Base-by-base conservation (phyloP, 2,329 filamentous ascomycete genomes). In the Chaetomium sp. region DNA sequence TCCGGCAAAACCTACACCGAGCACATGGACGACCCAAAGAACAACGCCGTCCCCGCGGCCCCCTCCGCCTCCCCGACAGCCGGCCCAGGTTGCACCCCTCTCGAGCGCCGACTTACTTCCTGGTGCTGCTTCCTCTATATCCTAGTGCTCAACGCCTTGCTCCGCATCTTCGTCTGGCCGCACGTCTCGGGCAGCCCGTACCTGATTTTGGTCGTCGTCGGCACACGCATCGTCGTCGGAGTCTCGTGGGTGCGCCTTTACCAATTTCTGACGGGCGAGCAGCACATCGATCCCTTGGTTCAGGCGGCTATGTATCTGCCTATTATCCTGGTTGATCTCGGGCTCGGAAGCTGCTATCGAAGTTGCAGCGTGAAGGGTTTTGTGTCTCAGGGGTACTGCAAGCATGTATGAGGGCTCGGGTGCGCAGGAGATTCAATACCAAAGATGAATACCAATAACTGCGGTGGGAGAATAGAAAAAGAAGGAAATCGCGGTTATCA, bases 221-320 rank as follows among this genome's bases (percentile, higher is more conserved):
- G 58, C 33, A 54, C 58, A 16, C 47, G 58, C 49, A 42, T 38
- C 3, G 23, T 45, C 35, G 49, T 60, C 33, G 58, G 58, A 3
- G 49, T 60, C 58, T 60, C 58, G 23, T 60, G 58, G 58, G 9
- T 60, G 33, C 58, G 58, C 33, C 49, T 60, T 53, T 21, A 60
- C 58, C 33, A 54, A 10, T 35, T 21, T 10, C 29, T 60, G 49
- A 60, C 58, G 23, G 47, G 58, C 49, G 58, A 60, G 21, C 4
- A 54, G 19, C 2, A 16, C 3, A 29, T 54, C 10, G 49, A 54
- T 60, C 47, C 49, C 13, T 10, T 60, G 33, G 13, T 60, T 45
- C 49, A 45, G 29, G 54, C 58, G 23, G 58, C 49, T 2, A 35
- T 60, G 10, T 45, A 54, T 60, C 23, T 60, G 19, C 31, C 58